Conservation (phyloP, 257 asterid genomes). For the Echites panduratus region DNA sequence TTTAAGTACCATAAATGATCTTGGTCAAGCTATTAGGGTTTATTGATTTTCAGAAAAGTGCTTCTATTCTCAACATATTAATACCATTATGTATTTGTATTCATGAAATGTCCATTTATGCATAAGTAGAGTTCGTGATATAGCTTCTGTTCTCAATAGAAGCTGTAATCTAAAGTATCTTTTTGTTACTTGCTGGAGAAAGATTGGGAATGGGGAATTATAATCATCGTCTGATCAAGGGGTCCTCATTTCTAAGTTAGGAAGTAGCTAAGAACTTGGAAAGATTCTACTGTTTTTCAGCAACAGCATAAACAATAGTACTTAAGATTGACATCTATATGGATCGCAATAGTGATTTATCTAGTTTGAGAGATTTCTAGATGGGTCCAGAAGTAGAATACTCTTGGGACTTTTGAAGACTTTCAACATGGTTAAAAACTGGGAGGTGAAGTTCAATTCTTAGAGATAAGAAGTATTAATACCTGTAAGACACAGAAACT, state of each 20-base stretch:
- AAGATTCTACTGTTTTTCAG: not conserved
- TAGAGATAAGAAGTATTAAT: not conserved
- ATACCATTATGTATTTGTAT: not conserved
- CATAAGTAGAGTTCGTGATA: not conserved
- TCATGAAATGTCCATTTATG: not conserved
- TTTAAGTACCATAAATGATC: not conserved
- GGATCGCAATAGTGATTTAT: not conserved
- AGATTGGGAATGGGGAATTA: too few species aligned
- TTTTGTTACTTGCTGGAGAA: too few species aligned
- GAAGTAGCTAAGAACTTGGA: not conserved
- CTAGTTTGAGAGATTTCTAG: not conserved
- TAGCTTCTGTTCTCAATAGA: too few species aligned
- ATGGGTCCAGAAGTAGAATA: not conserved
- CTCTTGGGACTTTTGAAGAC: not conserved
- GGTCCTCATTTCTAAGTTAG: not conserved
- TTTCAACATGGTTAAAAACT: not conserved
- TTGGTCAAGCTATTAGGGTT: not conserved
- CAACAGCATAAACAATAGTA: not conserved
- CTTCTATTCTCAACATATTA: not conserved
- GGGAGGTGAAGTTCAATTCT: not conserved
- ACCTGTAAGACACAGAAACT: not conserved
- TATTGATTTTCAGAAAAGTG: not conserved
- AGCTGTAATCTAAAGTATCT: not conserved
- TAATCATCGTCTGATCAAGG: not conserved
- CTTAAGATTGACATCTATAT: not conserved